These are phyloP conservation scores for Xylaria sp. DNA, from an alignment of 2,329 filamentous ascomycete genomes.

Conservation along the genomic window DNA sequence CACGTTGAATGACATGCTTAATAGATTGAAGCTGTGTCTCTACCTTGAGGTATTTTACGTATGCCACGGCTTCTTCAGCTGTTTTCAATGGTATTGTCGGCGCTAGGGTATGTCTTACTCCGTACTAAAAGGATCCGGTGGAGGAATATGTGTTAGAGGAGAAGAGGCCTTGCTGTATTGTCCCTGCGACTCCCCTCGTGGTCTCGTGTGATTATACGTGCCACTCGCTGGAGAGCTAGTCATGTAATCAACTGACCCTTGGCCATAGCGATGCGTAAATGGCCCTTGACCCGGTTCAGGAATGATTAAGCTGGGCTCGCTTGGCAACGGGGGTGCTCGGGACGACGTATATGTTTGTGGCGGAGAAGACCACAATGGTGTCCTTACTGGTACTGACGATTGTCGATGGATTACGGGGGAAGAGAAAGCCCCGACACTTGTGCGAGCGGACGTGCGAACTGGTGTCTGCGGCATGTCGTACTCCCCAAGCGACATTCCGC, in stretches of 20 bases:
- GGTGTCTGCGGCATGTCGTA: constrained; percentile 9
- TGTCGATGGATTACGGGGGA: background rate
- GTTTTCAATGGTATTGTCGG: background rate
- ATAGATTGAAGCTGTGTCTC: background rate
- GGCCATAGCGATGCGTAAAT: constrained; percentile 7
- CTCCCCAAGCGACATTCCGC: constrained; percentile 1
- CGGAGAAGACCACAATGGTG: background rate
- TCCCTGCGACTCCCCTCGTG: constrained; percentile 21
- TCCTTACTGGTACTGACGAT: background rate
- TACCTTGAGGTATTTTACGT: too few relatives aligned
- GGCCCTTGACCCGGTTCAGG: background rate
- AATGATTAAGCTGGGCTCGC: background rate
- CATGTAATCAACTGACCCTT: constrained; percentile 10
- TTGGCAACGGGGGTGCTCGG: background rate
- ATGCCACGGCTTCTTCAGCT: background rate
- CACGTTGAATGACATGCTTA: background rate
- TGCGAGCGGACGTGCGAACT: background rate
- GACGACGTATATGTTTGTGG: background rate
- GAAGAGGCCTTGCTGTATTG: constrained; percentile 17
- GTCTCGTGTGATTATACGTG: constrained; percentile 4
- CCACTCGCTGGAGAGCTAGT: background rate
- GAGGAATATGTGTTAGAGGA: background rate
- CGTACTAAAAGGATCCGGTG: background rate
- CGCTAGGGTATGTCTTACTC: background rate
- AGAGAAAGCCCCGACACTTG: background rate